phyloP scores from a whole-genome alignment of 2,329 filamentous ascomycete genomes.

The Plectosphaerella cucumerina region DNA sequence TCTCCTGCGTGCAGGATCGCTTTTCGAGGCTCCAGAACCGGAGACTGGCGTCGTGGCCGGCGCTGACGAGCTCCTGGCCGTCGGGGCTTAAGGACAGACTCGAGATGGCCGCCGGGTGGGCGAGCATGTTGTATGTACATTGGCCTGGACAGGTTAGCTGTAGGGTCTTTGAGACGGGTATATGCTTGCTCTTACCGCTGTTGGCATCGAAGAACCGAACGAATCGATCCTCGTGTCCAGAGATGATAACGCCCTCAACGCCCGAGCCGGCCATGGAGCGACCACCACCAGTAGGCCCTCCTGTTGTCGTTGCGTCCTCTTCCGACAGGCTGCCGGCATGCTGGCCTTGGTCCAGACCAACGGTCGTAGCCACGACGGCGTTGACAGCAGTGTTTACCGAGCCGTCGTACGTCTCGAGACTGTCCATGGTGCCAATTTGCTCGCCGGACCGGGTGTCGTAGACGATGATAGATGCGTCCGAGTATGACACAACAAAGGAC shows the following conservation, averaged over 20 bases:
- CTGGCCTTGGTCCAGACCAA: slow-evolving; percentile 72
- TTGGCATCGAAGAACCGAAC: slow-evolving; percentile 98
- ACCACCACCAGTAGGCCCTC: slow-evolving; percentile 74
- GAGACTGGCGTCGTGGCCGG: slow-evolving; percentile 90
- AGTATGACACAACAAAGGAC: slow-evolving; percentile 88
- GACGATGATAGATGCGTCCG: slow-evolving; percentile 83
- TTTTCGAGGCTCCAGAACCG: slow-evolving; percentile 98
- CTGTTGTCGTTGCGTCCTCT: slow-evolving; percentile 66
- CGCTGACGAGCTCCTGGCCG: slow-evolving; percentile 89
- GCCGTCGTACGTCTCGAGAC: slow-evolving; percentile 87
- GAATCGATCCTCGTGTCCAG: slow-evolving; percentile 92
- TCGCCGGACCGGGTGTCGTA: slow-evolving; percentile 92
- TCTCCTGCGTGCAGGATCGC: slow-evolving; percentile 89
- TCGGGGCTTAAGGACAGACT: slow-evolving; percentile 89
- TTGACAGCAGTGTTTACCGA: slow-evolving; percentile 79
- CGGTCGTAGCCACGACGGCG: slow-evolving; percentile 81
- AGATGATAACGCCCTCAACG: slow-evolving; percentile 91
- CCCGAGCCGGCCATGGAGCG: slow-evolving; percentile 65
- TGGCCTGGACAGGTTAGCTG: slow-evolving; percentile 58
- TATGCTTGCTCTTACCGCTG: slow-evolving; percentile 66
- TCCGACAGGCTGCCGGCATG: slow-evolving; percentile 56
- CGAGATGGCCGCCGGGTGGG: slow-evolving; percentile 90
- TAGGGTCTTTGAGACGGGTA: neutral
- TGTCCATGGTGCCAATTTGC: slow-evolving; percentile 89
- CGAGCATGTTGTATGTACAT: slow-evolving; percentile 99